phyloP scores from a whole-genome alignment of 257 asterid genomes.

The Forsythia suspensa region DNA sequence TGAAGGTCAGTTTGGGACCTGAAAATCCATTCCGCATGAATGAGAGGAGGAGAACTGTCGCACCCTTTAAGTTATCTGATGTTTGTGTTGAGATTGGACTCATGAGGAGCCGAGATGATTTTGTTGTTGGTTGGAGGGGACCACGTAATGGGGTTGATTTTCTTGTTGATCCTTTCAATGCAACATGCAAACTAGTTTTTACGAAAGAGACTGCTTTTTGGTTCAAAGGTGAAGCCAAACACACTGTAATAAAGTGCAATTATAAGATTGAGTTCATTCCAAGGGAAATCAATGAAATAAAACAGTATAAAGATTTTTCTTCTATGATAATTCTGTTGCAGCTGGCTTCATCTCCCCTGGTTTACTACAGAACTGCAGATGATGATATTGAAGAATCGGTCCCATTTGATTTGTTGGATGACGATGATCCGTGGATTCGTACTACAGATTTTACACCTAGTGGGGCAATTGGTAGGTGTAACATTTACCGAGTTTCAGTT shows the following conservation, averaged over 20 bases:
- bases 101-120: conserved; percentile 57
- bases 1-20: conserved; percentile 78
- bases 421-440: conserved; percentile 98
- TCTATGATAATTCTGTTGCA: conserved; percentile 49
- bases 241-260: conserved; percentile 62
- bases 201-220: conserved; percentile 70
- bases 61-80: conserved; percentile 55
- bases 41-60: conserved; percentile 63
- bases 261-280: conserved; percentile 68
- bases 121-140: conserved; percentile 79
- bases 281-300: conserved; percentile 68
- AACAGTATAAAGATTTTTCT: conserved; percentile 29
- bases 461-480: conserved; percentile 86
- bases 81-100: conserved; percentile 61
- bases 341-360: conserved; percentile 72
- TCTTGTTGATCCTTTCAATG: conserved; percentile 76
- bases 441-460: conserved; percentile 77
- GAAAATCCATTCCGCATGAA: conserved; percentile 62
- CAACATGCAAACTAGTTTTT: conserved; percentile 65
- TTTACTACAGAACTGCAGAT: conserved; percentile 82
- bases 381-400: conserved; percentile 76
- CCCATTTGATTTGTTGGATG: conserved; percentile 78
- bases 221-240: conserved; percentile 35
- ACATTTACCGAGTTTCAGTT: conserved; percentile 60
- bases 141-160: conserved; percentile 58